Evolutionary conservation across 73 alveolate species (phyloP), one percentile per base, ranked within the genome.

Genomic region (Paramecium caudatum): DNA sequence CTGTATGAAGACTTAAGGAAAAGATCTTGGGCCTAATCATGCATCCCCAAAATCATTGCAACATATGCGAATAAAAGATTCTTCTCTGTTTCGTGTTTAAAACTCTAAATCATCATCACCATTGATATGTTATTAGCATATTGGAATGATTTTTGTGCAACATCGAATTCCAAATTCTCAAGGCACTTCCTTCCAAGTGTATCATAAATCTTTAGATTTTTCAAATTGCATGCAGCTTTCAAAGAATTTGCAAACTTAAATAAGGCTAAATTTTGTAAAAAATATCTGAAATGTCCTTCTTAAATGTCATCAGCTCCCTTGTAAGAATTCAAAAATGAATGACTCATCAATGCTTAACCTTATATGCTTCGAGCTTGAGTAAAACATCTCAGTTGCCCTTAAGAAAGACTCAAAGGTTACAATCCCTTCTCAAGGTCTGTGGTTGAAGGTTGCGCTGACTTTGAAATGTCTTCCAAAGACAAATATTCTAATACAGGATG

Each of bases 201-300:
- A 84, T 97, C 99, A 62, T 90, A 97, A 80, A 96, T 90, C 21
- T 43, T 84, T 61, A 91, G 94, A 91, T 94, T 94, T 82, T 91
- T 78, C 74, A 97, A 68, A 78, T 87, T 74, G 90, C 68, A 43
- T 3, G 99, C 98, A 10, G 97, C 99, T 23, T 91, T 91, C 83
- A 95, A 91, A 17, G 98, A 96, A 10, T 91, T 82, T 15, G 91
- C 91, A 90, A 94, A 98, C 63, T 93, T 95, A 43, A 91, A 94
- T 46, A 98, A 78, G 55, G 98, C 96, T 21, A 94, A 90, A 83
- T 95, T 96, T 90, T 98, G 95, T 5, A 98, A 91, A 96, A 98
- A 98, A 87, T 95, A 98, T 90, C 98, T 97, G 50, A 95, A 93
- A 93, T 98, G 99, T 0, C 99, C 99, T 82, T 98, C 99, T 61